Conservation (phyloP, 805 yeast species). For the Nakazawaea ambrosiae region DNA sequence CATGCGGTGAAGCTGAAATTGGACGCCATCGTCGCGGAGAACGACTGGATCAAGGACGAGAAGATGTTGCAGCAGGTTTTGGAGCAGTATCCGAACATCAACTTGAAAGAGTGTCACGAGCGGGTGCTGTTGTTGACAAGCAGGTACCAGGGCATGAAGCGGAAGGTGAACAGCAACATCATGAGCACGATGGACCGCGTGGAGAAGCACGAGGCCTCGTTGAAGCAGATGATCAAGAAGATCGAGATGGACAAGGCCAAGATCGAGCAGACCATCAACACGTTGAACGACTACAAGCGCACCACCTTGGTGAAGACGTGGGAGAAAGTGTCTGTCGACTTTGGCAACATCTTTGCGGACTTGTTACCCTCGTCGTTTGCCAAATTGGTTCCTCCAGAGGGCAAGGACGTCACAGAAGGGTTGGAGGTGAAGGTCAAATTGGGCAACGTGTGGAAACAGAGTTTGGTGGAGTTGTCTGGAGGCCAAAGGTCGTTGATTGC, state of each 20-base stretch:
- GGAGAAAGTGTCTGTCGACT: constrained; percentile 79
- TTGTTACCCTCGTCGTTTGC: constrained; percentile 87
- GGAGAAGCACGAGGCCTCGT: constrained; percentile 75
- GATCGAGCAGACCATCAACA: constrained; percentile 80
- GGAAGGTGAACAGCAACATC: constrained; percentile 78
- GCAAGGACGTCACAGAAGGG: constrained; percentile 82
- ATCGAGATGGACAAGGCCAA: constrained; percentile 85
- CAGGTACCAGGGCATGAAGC: constrained; percentile 60
- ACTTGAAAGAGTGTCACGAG: constrained; percentile 55
- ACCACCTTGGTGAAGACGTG: constrained; percentile 80
- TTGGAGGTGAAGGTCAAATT: constrained; percentile 83
- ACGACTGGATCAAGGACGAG: constrained; percentile 71
- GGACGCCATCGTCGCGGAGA: constrained; percentile 40
- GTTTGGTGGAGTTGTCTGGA: constrained; percentile 90
- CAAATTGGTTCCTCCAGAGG: constrained; percentile 74
- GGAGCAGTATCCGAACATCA: constrained; percentile 55
- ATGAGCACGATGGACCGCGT: constrained; percentile 90
- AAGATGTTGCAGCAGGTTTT: constrained; percentile 47
- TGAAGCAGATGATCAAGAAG: constrained; percentile 75
- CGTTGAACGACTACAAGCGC: constrained; percentile 78
- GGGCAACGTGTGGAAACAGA: constrained; percentile 90
- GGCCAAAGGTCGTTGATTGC: constrained; percentile 97
- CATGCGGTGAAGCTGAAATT: constrained; percentile 30
- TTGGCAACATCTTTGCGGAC: constrained; percentile 85
- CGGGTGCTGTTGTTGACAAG: constrained; percentile 50